Evolutionary conservation across 2,329 filamentous ascomycete species (phyloP).

Genomic region (Apiospora aurea): DNA sequence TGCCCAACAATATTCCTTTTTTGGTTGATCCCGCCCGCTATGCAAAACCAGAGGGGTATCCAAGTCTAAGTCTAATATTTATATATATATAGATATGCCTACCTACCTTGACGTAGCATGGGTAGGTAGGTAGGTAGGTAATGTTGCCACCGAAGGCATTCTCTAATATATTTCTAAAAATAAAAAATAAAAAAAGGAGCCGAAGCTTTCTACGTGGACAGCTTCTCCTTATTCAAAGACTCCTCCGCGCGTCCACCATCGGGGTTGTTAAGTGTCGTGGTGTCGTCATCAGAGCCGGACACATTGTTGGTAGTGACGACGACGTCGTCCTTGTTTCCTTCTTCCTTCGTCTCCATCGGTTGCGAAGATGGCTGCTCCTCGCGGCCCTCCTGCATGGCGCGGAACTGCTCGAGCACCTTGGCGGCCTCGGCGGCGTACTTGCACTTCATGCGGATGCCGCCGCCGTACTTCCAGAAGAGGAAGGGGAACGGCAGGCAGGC

Average conservation of each 20-base stretch:
- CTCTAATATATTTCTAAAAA: background rate
- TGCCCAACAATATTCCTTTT: background rate
- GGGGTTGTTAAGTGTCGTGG: background rate
- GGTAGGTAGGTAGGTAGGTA: background rate
- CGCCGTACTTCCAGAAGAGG: constrained; percentile 78
- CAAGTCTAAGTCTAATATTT: constrained; percentile 14
- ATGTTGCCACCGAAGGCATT: background rate
- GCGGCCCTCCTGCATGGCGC: constrained; percentile 21
- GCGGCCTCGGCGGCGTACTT: constrained; percentile 74
- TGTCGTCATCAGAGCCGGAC: background rate
- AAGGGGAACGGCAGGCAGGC: constrained; percentile 66
- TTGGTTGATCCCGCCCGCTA: constrained; percentile 14
- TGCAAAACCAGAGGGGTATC: constrained; percentile 12
- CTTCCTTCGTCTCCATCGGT: background rate
- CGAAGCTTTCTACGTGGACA: background rate
- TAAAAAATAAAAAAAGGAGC: no score
- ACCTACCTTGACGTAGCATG: background rate
- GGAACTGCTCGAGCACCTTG: constrained; percentile 47
- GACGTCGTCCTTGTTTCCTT: background rate
- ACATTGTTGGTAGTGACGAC: background rate
- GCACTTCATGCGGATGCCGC: constrained; percentile 68
- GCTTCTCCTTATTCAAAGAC: background rate
- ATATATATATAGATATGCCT: background rate
- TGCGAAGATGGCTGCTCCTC: background rate
- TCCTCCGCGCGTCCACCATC: background rate